Evolutionary conservation across 1,284 basidiomycete species (phyloP).

Genomic region (Cystobasidium pallidum): DNA sequence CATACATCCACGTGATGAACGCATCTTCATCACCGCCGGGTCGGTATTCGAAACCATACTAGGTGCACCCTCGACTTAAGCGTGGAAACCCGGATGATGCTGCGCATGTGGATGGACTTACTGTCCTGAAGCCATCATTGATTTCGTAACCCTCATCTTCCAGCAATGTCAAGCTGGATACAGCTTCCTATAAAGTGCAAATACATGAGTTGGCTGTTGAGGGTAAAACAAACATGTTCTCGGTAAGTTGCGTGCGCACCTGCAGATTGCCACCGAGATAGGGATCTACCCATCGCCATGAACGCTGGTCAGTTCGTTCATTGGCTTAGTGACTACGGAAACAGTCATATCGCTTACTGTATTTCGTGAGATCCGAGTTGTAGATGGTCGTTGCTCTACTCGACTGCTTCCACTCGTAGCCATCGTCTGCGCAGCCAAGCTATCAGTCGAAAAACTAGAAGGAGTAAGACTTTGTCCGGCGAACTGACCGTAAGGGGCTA

Average conservation of each 20-base stretch:
- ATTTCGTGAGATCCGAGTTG: constrained; percentile 50
- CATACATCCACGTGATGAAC: constrained; percentile 44
- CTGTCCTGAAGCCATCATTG: constrained; percentile 45
- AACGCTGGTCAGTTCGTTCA: not conserved
- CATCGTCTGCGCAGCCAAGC: constrained; percentile 7
- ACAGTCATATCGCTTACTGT: constrained; percentile 5
- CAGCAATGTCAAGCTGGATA: constrained; percentile 52
- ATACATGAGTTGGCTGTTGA: not conserved
- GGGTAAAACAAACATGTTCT: too few species aligned
- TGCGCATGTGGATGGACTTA: constrained; percentile 9
- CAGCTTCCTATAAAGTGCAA: constrained; percentile 54
- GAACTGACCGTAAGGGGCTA: constrained; percentile 61
- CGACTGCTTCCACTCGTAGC: constrained; percentile 17
- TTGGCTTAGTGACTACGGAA: not conserved
- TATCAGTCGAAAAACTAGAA: not conserved
- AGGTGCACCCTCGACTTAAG: not conserved
- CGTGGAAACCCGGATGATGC: too few species aligned
- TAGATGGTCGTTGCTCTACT: constrained; percentile 46
- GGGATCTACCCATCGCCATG: constrained; percentile 6
- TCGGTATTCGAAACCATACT: constrained; percentile 55
- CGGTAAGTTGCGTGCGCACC: too few species aligned
- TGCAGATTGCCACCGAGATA: constrained; percentile 22
- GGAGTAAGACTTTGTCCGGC: constrained; percentile 3
- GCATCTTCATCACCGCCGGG: constrained; percentile 50
- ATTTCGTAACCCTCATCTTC: constrained; percentile 51